These are phyloP conservation scores for Boletus rex-veris DNA, from an alignment of 768 basidiomycete genomes.

Conservation along the genomic window DNA sequence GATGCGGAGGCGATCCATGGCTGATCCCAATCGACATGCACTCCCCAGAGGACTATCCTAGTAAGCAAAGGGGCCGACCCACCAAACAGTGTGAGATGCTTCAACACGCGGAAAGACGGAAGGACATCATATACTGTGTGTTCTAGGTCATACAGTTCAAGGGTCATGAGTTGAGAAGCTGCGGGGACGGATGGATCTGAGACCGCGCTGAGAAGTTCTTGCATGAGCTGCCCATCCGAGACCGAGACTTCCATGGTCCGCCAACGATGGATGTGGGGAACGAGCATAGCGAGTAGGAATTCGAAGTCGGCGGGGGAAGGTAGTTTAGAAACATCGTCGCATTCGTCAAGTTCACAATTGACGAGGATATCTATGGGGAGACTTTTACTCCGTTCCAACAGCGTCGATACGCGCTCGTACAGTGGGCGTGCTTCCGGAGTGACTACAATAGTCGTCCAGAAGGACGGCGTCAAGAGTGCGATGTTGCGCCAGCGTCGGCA, in stretches of 20 bases:
- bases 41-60: conserved; percentile 57
- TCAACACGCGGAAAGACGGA: conserved; percentile 19
- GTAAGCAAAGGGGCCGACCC: conserved; percentile 50
- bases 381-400: conserved; percentile 52
- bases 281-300: conserved; percentile 35
- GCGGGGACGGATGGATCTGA: conserved; percentile 35
- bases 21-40: conserved; percentile 65
- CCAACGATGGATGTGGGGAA: conserved; percentile 56
- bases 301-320: conserved; percentile 23
- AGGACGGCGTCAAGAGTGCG: conserved; percentile 48
- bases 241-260: conserved; percentile 46
- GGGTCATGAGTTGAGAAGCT: conserved; percentile 52
- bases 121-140: not conserved
- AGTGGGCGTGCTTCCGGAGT: conserved; percentile 31
- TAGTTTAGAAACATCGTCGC: not conserved
- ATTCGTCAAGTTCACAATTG: conserved; percentile 23
- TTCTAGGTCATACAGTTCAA: conserved; percentile 58
- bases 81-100: conserved; percentile 49
- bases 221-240: conserved; percentile 44
- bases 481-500: conserved; percentile 57
- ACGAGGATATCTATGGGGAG: conserved; percentile 47
- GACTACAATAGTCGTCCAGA: conserved; percentile 50
- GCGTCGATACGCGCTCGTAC: conserved; percentile 41
- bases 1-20: conserved; percentile 29
- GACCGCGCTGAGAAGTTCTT: conserved; percentile 40